Conservation (phyloP, 495 filamentous ascomycete genomes). For the Elaphomyces granulatus region DNA sequence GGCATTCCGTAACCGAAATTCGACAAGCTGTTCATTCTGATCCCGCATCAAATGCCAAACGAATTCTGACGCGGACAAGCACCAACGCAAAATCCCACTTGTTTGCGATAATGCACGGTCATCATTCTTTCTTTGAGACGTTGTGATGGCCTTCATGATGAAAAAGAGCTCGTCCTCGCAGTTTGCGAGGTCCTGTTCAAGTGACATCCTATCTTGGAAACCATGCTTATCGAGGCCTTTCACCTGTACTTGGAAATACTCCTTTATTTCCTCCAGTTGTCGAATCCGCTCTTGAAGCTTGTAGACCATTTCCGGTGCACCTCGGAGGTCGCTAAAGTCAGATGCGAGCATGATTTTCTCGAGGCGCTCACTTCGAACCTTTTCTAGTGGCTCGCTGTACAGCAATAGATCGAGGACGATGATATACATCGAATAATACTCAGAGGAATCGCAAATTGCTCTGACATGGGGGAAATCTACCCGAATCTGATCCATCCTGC, state of each 20-base stretch:
- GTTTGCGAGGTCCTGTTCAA: constrained; percentile 75
- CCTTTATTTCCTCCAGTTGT: constrained; percentile 93
- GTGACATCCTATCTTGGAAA: constrained; percentile 72
- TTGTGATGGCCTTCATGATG: constrained; percentile 99
- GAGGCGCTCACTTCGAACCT: constrained; percentile 78
- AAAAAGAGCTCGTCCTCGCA: constrained; percentile 99
- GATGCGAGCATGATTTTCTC: constrained; percentile 99
- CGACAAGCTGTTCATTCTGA: constrained; percentile 72
- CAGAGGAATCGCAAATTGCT: constrained; percentile 85
- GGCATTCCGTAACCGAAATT: constrained; percentile 81
- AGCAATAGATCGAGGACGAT: constrained; percentile 90
- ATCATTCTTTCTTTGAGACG: constrained; percentile 76
- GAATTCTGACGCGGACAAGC: constrained; percentile 79
- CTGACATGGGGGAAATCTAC: constrained; percentile 88
- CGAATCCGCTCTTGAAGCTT: constrained; percentile 82
- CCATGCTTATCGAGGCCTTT: constrained; percentile 76
- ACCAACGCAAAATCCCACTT: constrained; percentile 73
- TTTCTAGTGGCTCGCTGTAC: constrained; percentile 91
- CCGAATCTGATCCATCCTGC: constrained; percentile 85
- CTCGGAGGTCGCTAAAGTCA: constrained; percentile 93
- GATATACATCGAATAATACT: constrained; percentile 95
- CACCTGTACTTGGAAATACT: constrained; percentile 84
- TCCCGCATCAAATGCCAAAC: constrained; percentile 92
- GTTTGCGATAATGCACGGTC: constrained; percentile 49
- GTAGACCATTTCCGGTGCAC: constrained; percentile 86